Percentiles rank a stretch among this genome's conserved stretches.
phyloP scores from a whole-genome alignment of 2,329 filamentous ascomycete species.

The Pestalotiopsis sp. region DNA sequence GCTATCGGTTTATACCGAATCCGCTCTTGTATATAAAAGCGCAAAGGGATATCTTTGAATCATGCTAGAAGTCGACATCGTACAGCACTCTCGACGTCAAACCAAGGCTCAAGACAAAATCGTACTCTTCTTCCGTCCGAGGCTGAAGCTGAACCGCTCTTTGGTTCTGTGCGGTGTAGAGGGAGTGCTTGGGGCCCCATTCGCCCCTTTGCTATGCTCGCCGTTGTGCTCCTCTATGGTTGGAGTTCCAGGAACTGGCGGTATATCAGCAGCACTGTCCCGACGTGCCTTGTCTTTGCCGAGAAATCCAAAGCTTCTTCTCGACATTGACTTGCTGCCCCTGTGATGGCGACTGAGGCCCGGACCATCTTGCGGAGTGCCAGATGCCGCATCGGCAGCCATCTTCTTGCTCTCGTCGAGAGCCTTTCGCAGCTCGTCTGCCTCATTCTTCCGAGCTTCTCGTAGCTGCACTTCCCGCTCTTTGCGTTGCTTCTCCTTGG shows the following conservation, averaged over 20 bases:
- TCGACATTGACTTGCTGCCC: conserved; percentile 77
- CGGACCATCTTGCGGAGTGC: conserved; percentile 29
- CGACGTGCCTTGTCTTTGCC: conserved; percentile 50
- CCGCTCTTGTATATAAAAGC: not conserved
- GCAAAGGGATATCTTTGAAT: not conserved
- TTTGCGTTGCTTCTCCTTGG: conserved; percentile 44
- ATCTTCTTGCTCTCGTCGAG: conserved; percentile 55
- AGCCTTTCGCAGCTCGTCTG: conserved; percentile 61
- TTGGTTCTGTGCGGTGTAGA: conserved; percentile 38
- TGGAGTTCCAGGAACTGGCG: conserved; percentile 8
- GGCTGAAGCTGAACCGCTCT: conserved; percentile 66
- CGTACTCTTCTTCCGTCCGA: conserved; percentile 73
- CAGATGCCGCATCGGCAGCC: conserved; percentile 48
- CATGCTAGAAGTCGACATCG: not conserved
- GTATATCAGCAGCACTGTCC: conserved; percentile 33
- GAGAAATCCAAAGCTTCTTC: conserved; percentile 72
- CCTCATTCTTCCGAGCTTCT: conserved; percentile 45
- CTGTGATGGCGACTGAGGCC: conserved; percentile 69
- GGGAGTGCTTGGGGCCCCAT: conserved; percentile 18
- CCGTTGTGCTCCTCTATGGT: conserved; percentile 30
- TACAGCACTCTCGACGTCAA: not conserved
- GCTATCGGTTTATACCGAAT: not conserved
- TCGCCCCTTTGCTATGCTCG: conserved; percentile 19
- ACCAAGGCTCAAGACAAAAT: conserved; percentile 32
- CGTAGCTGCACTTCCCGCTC: conserved; percentile 35